Evolutionary conservation across 2,329 filamentous ascomycete genomes (phyloP).

Genomic region (Trichophyton equinum): DNA sequence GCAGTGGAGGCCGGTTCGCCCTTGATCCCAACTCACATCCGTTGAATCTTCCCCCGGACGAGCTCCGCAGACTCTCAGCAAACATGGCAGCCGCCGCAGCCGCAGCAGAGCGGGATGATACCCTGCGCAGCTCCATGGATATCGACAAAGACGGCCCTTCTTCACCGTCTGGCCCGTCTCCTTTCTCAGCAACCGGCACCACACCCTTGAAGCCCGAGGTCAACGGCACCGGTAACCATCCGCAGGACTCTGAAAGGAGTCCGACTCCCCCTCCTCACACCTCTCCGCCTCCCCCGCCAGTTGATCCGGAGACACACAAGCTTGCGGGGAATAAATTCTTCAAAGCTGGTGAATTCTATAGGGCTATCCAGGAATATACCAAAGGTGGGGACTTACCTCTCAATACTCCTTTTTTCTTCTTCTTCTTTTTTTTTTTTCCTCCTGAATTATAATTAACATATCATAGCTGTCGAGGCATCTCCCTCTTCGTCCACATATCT

Average conservation of each 20-base stretch:
- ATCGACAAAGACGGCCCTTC: slow-evolving; percentile 52
- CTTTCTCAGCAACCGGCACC: slow-evolving; percentile 25
- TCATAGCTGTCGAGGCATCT: slow-evolving; percentile 70
- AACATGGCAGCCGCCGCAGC: slow-evolving; percentile 35
- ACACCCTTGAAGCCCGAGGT: slow-evolving; percentile 13
- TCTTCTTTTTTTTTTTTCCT: slow-evolving; percentile 6
- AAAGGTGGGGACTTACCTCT: slow-evolving; percentile 52
- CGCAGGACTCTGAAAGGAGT: slow-evolving; percentile 26
- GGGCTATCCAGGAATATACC: slow-evolving; percentile 84
- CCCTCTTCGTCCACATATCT: slow-evolving; percentile 80
- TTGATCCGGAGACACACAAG: slow-evolving; percentile 87
- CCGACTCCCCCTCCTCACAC: slow-evolving; percentile 36
- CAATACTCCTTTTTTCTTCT: slow-evolving; percentile 5
- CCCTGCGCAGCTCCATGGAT: slow-evolving; percentile 55
- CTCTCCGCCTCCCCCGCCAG: slow-evolving; percentile 32
- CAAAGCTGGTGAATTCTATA: slow-evolving; percentile 80
- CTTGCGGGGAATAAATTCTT: slow-evolving; percentile 90
- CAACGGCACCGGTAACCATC: slow-evolving; percentile 21
- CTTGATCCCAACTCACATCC: slow-evolving; percentile 57
- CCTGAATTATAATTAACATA: slow-evolving; percentile 3
- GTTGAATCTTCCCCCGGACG: slow-evolving; percentile 78
- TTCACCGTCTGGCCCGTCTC: slow-evolving; percentile 31
- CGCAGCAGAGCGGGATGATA: neutral
- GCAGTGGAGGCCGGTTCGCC: slow-evolving; percentile 9
- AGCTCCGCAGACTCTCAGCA: slow-evolving; percentile 62